phyloP scores from a whole-genome alignment of 495 filamentous ascomycete species.

The Schizothecium vesticola region DNA sequence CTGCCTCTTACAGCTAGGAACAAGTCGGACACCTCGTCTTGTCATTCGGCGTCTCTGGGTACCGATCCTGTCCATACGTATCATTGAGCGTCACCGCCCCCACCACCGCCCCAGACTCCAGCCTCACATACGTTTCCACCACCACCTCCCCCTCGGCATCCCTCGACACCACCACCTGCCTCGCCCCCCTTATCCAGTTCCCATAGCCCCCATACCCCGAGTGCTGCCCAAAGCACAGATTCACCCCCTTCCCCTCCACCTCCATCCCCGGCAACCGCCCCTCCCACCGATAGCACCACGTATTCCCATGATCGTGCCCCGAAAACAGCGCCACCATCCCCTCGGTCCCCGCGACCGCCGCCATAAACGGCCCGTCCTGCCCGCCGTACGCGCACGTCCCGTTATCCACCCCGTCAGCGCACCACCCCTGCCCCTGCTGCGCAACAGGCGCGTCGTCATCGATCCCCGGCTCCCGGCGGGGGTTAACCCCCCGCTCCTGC shows the following conservation, averaged over 20 bases:
- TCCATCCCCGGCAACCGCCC: conserved; percentile 24
- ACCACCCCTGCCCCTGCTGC: conserved; percentile 47
- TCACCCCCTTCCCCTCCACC: conserved; percentile 31
- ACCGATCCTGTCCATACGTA: conserved; percentile 61
- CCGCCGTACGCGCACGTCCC: conserved; percentile 40
- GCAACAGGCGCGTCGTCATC: conserved; percentile 58
- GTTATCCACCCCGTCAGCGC: conserved; percentile 37
- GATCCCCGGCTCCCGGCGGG: conserved; percentile 53
- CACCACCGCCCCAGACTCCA: conserved; percentile 55
- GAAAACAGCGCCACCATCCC: conserved; percentile 59
- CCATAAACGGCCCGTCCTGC: conserved; percentile 62
- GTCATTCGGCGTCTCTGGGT: conserved; percentile 40
- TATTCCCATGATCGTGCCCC: conserved; percentile 67
- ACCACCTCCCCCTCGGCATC: conserved; percentile 31
- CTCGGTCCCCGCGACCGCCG: conserved; percentile 49
- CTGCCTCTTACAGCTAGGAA: conserved; percentile 3
- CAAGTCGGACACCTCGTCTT: conserved; percentile 24
- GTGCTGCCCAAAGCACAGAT: conserved; percentile 66
- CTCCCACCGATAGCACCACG: conserved; percentile 56
- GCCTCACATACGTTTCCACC: conserved; percentile 59
- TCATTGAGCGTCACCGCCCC: conserved; percentile 57
- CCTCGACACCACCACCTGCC: conserved; percentile 51
- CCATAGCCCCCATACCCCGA: conserved; percentile 70
- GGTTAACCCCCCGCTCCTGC: conserved; percentile 41
- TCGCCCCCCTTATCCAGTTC: conserved; percentile 53